Conservation (phyloP, 805 yeast species). For the Peterozyma toletana region DNA sequence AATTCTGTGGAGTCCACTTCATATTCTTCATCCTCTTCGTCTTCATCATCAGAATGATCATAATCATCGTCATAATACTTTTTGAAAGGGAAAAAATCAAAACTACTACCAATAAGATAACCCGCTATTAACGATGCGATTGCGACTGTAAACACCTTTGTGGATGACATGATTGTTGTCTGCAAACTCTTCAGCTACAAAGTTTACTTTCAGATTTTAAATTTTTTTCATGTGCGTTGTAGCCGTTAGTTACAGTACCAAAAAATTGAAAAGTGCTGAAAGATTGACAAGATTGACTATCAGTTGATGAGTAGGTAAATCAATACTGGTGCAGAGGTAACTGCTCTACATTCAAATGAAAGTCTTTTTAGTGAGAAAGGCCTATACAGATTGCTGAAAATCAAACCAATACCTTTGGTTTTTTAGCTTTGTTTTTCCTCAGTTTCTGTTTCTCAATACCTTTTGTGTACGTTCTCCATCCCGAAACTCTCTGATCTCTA, state of each 20-base stretch:
- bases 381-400: not conserved
- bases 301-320: no score
- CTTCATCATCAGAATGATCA: conserved; percentile 31
- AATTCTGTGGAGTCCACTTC: conserved; percentile 55
- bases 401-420: conserved; percentile 30
- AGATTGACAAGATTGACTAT: no score
- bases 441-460: conserved; percentile 38
- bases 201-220: no score
- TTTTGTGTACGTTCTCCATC: conserved; percentile 48
- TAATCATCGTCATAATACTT: conserved; percentile 19
- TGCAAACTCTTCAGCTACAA: not conserved
- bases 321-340: no score
- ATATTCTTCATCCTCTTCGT: conserved; percentile 42
- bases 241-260: no score
- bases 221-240: no score
- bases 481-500: conserved; percentile 47
- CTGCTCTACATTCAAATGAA: no score
- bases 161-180: not conserved
- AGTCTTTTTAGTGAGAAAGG: no score
- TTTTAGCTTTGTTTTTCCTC: conserved; percentile 28
- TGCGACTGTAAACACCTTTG: conserved; percentile 11
- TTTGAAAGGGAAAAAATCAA: conserved; percentile 8
- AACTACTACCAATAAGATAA: conserved; percentile 6
- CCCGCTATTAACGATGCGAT: not conserved
- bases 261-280: no score